A percentile compares a stretch with the other conserved stretches of the same genome.
Conservation (phyloP, 2,329 filamentous ascomycete species). For the Bipolaris zeicola region DNA sequence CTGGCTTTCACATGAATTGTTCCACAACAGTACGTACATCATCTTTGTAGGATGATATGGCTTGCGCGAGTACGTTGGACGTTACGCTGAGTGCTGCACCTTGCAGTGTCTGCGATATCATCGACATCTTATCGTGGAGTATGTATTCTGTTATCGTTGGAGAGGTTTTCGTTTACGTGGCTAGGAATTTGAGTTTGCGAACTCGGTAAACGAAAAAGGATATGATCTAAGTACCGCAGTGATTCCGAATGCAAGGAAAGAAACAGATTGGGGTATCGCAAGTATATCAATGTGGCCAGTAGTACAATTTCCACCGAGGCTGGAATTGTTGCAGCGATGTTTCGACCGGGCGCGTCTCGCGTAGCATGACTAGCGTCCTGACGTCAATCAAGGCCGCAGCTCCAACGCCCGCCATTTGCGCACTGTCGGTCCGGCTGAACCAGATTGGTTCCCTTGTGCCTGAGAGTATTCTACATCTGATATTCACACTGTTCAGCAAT, state of each 20-base stretch:
- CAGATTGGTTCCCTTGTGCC: neutral
- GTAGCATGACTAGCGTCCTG: conserved; percentile 11
- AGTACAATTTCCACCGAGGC: conserved; percentile 1
- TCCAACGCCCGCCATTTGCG: conserved; percentile 1
- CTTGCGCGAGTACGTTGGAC: conserved; percentile 76
- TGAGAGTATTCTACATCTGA: too few relatives aligned
- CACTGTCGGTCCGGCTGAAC: conserved; percentile 4
- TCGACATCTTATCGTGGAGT: conserved; percentile 31
- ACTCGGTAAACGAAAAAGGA: neutral
- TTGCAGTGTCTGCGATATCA: conserved; percentile 58
- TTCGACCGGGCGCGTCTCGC: conserved; percentile 15
- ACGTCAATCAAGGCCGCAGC: conserved; percentile 18
- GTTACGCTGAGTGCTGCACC: conserved; percentile 67
- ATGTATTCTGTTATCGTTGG: conserved; percentile 1
- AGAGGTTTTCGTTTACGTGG: neutral
- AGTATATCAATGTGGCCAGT: conserved; percentile 14
- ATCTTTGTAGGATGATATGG: conserved; percentile 65
- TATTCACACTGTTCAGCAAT: neutral
- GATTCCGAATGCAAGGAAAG: neutral
- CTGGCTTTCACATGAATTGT: neutral
- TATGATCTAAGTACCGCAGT: neutral
- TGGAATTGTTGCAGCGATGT: conserved; percentile 14
- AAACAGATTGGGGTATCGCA: neutral
- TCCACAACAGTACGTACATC: conserved; percentile 54
- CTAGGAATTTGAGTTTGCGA: neutral